Base-by-base conservation (phyloP, 2,329 filamentous ascomycete species). In the Trichocomaceae sp. region DNA sequence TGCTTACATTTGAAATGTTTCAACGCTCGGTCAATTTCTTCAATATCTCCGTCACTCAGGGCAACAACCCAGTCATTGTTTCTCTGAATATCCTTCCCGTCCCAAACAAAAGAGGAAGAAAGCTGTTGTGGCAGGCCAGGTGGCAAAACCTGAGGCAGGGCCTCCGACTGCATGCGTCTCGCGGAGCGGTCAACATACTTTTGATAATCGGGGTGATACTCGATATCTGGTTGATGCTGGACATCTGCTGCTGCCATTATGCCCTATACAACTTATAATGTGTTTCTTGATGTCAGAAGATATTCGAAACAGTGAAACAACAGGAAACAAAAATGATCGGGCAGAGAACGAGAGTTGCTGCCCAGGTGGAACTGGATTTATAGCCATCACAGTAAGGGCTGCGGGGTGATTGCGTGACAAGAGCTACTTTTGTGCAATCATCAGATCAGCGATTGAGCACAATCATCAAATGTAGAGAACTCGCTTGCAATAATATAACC, bases 91-190 rank as follows among this genome's bases (percentile, higher is more conserved):
- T 70, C 66, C 17, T 68, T 67, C 3, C 73, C 75, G 35, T 78
- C 72, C 76, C 77, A 79, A 0, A 77, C 76, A 1, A 79, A 64
- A 4, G 74, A 66, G 0, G 73, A 75, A 2, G 65, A 58, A 0
- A 79, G 58, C 39, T 72, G 56, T 20, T 59, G 22, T 0, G 76
- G 76, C 57, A 77, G 79, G 0, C 71, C 74, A 1, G 61, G 50
- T 0, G 76, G 76, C 0, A 79, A 61, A 2, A 58, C 52, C 4
- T 47, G 57, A 0, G 52, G 17, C 1, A 69, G 57, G 3, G 51
- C 22, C 31, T 66, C 64, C 1, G 58, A 59, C 9, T 59, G 52
- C 10, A 63, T 50, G 8, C 67, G 64, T 22, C 54, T 57, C 50
- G 59, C 45, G 0, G 52, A 56, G 44, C 64, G 61, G 2, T 63